phyloP scores from a whole-genome alignment of 2,329 filamentous ascomycete genomes.

The Nannizzia gypsea region DNA sequence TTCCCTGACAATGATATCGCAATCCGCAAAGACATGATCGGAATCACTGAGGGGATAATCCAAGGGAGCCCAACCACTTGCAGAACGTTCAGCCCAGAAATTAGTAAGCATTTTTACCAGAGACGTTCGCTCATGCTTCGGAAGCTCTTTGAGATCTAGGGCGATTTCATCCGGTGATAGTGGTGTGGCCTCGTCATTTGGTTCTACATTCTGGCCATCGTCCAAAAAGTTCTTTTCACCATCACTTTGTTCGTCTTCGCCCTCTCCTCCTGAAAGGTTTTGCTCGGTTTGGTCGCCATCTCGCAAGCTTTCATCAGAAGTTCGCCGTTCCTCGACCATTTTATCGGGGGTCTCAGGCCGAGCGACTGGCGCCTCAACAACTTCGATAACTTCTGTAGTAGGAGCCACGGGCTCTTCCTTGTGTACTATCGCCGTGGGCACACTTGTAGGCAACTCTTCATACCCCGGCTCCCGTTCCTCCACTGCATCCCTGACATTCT shows the following conservation, averaged over 20 bases:
- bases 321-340: slow-evolving; percentile 18
- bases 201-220: slow-evolving; percentile 32
- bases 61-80: slow-evolving; percentile 82
- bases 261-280: slow-evolving; percentile 54
- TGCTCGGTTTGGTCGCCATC: slow-evolving; percentile 38
- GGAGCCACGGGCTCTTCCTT: slow-evolving; percentile 13
- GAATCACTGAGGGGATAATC: slow-evolving; percentile 82
- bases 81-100: slow-evolving; percentile 96
- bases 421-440: slow-evolving; percentile 7
- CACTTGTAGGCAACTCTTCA: slow-evolving; percentile 38
- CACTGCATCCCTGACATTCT: slow-evolving; percentile 84
- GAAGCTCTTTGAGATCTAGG: slow-evolving; percentile 58
- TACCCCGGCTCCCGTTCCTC: slow-evolving; percentile 60
- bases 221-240: slow-evolving; percentile 54
- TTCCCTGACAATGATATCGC: slow-evolving; percentile 91
- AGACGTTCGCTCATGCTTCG: slow-evolving; percentile 85
- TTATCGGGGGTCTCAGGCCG: not conserved
- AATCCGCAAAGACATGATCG: slow-evolving; percentile 94
- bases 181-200: slow-evolving; percentile 39
- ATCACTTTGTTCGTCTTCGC: slow-evolving; percentile 58
- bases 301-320: slow-evolving; percentile 8
- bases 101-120: slow-evolving; percentile 92
- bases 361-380: slow-evolving; percentile 18
- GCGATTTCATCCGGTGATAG: slow-evolving; percentile 43
- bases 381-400: slow-evolving; percentile 20